phyloP scores from a whole-genome alignment of 2,329 filamentous ascomycete species.

The Diplodia scrobiculata region DNA sequence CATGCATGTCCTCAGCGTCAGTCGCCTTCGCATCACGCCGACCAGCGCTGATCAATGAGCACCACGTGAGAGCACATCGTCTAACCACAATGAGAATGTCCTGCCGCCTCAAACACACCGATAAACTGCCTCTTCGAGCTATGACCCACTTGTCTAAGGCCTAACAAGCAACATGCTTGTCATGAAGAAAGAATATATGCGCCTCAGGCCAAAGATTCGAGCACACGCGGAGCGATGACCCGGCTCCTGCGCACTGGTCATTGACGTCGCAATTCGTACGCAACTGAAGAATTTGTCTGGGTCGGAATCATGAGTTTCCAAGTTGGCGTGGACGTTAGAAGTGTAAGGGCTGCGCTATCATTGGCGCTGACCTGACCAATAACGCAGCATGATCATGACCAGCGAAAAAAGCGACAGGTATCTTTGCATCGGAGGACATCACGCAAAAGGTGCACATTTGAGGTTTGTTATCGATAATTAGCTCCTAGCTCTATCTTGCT shows the following conservation, averaged over 20 bases:
- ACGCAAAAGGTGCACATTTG: not conserved
- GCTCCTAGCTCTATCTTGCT: slow-evolving; percentile 22
- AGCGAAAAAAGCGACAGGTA: not conserved
- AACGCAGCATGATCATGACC: not conserved
- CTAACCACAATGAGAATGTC: slow-evolving; percentile 12
- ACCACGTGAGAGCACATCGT: slow-evolving; percentile 16
- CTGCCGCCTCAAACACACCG: slow-evolving; percentile 17
- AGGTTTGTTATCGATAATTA: slow-evolving; percentile 17
- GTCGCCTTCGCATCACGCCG: not conserved
- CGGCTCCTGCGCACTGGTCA: not conserved
- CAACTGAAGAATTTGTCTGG: not conserved
- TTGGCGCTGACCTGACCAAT: not conserved
- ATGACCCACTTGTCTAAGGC: not conserved
- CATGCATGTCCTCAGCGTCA: not conserved
- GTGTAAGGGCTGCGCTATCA: not conserved
- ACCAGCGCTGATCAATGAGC: slow-evolving; percentile 12
- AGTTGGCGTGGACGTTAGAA: not conserved
- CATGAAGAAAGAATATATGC: not conserved
- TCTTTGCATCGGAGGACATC: not conserved
- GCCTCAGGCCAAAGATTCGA: not conserved
- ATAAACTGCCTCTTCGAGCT: slow-evolving; percentile 14
- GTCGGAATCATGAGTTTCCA: not conserved
- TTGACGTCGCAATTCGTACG: not conserved
- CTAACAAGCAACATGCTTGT: not conserved
- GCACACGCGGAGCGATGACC: not conserved